These are phyloP conservation scores for Micractinium sp. DNA, from an alignment of 139 green algal genomes.

Conservation along the genomic window DNA sequence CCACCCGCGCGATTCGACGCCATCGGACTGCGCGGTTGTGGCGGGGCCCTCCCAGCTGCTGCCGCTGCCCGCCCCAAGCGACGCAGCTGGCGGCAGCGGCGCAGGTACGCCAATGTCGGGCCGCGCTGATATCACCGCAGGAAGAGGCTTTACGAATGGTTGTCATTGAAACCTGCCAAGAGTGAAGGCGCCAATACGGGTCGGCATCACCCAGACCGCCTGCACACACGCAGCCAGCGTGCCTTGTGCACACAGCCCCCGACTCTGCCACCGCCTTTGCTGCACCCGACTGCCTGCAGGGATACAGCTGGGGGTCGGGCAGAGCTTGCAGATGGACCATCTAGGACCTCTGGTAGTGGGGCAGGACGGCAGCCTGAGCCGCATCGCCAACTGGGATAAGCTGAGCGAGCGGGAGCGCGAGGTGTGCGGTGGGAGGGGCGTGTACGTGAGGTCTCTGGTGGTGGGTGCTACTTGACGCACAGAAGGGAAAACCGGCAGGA, in stretches of 20 bases:
- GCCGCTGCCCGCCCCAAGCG: background rate
- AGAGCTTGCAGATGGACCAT: background rate
- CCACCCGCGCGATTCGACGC: background rate
- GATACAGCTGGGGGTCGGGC: background rate
- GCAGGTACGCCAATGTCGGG: too few relatives aligned
- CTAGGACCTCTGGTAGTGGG: slow-evolving; percentile 2
- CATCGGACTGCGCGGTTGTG: background rate
- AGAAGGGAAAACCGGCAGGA: background rate
- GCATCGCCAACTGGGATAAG: slow-evolving; percentile 20
- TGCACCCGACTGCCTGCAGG: background rate
- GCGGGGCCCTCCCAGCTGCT: background rate
- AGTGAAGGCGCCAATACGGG: too few relatives aligned
- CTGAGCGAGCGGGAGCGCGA: slow-evolving; percentile 1
- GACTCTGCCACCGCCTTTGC: too few relatives aligned
- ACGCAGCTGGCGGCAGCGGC: background rate
- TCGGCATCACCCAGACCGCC: too few relatives aligned
- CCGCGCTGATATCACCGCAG: too few relatives aligned
- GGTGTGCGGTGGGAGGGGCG: background rate
- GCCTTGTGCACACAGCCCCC: too few relatives aligned
- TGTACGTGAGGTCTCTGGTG: background rate
- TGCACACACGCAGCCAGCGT: too few relatives aligned
- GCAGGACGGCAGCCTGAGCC: background rate
- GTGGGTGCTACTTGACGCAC: background rate
- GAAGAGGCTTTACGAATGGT: too few relatives aligned
- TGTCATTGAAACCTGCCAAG: too few relatives aligned